Percentiles rank a stretch among this genome's conserved stretches.
These are phyloP conservation scores for Alnus rubra DNA, from an alignment of 306 rosid genomes.

Conservation along the genomic window DNA sequence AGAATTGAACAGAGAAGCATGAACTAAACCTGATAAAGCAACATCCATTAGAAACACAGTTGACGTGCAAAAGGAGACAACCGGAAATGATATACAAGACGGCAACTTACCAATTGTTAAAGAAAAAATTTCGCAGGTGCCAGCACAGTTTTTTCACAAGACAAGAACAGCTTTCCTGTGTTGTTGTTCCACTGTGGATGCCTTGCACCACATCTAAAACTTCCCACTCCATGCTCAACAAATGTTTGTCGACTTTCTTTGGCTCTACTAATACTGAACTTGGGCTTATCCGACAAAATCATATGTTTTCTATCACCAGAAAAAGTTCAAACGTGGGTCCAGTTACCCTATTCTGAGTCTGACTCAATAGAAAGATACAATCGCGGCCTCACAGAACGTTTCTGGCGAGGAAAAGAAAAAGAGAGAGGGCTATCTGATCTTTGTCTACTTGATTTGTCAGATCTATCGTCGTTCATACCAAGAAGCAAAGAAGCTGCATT, in stretches of 20 bases:
- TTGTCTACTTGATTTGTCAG: slow-evolving; percentile 66
- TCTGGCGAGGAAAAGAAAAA: slow-evolving; percentile 95
- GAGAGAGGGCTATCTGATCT: slow-evolving; percentile 91
- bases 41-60: slow-evolving; percentile 13
- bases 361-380: slow-evolving; percentile 70
- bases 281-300: slow-evolving; percentile 17
- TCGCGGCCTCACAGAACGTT: slow-evolving; percentile 85
- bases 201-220: slow-evolving; percentile 31
- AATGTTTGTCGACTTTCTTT: slow-evolving; percentile 40
- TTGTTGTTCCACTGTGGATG: slow-evolving; percentile 39
- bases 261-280: slow-evolving; percentile 36
- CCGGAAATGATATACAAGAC: background rate
- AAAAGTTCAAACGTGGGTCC: slow-evolving; percentile 15
- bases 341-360: slow-evolving; percentile 75
- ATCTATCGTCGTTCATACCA: slow-evolving; percentile 71
- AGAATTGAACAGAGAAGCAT: slow-evolving; percentile 32
- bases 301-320: slow-evolving; percentile 25
- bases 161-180: slow-evolving; percentile 14
- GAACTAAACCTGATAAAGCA: slow-evolving; percentile 30
- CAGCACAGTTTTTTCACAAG: slow-evolving; percentile 20
- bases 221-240: slow-evolving; percentile 35
- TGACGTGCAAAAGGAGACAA: background rate
- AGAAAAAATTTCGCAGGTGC: slow-evolving; percentile 30
- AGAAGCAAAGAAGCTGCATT: slow-evolving; percentile 85
- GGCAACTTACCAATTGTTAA: slow-evolving; percentile 24